phyloP scores from a whole-genome alignment of 2,329 filamentous ascomycete species.

The Chrysoporthe cubensis region DNA sequence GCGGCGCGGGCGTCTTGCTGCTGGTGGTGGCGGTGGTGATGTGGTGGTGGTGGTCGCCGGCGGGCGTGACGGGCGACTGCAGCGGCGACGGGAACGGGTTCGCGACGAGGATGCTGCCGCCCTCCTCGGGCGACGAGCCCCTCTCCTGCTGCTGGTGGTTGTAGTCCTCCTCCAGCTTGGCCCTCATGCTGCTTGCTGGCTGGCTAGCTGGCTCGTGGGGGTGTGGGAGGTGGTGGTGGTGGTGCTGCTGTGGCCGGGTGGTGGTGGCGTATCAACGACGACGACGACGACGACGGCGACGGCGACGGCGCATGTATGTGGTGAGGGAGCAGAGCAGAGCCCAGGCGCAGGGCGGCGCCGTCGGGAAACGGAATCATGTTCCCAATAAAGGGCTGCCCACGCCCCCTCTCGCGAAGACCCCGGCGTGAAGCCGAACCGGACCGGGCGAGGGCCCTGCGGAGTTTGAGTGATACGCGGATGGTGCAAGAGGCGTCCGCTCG shows the following conservation, averaged over 20 bases:
- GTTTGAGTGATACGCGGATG: conserved; percentile 23
- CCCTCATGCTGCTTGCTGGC: conserved; percentile 17
- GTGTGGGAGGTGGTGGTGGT: no score
- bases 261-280: no score
- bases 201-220: conserved; percentile 1
- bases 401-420: background rate
- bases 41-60: background rate
- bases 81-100: conserved; percentile 21
- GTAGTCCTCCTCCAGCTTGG: background rate
- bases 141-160: background rate
- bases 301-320: no score
- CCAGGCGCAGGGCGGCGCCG: no score
- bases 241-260: no score
- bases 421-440: conserved; percentile 23
- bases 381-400: conserved; percentile 21
- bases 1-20: conserved; percentile 15
- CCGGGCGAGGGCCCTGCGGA: conserved; percentile 23
- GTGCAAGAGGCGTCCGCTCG: background rate
- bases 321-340: no score
- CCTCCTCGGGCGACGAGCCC: conserved; percentile 22
- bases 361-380: conserved; percentile 16
- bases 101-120: conserved; percentile 28
- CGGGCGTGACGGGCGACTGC: conserved; percentile 18
- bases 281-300: no score
- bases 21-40: background rate